Evolutionary conservation across 129 eudicot genomes (phyloP).

Genomic region (Tagetes erecta): DNA sequence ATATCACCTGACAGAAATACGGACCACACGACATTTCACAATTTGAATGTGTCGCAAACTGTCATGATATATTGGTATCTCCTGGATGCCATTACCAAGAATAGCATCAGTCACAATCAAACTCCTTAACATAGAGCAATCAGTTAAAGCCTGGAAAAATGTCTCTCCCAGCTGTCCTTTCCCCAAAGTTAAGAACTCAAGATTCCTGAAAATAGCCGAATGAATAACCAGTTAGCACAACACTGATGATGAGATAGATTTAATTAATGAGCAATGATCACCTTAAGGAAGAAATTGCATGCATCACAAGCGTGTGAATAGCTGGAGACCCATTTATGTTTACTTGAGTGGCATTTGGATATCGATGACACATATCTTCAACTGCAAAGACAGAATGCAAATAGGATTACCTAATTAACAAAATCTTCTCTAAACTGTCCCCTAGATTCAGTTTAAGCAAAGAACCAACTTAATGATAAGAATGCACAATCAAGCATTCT

Average conservation of each 20-base stretch:
- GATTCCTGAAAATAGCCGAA: conserved; percentile 58
- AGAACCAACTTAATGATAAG: neutral
- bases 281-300: conserved; percentile 73
- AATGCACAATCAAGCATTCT: neutral
- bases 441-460: neutral
- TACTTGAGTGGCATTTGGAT: conserved; percentile 81
- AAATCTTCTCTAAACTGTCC: conserved; percentile 1
- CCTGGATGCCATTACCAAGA: conserved; percentile 88
- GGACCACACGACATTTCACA: conserved; percentile 86
- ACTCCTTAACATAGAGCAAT: conserved; percentile 72
- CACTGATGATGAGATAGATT: neutral
- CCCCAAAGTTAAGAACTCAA: conserved; percentile 75
- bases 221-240: conserved; percentile 25
- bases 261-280: conserved; percentile 25
- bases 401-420: conserved; percentile 8
- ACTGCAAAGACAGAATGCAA: conserved; percentile 44
- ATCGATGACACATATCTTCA: conserved; percentile 92
- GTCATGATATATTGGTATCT: conserved; percentile 75
- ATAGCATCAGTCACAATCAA: conserved; percentile 76
- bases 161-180: conserved; percentile 83
- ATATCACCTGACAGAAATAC: conserved; percentile 76
- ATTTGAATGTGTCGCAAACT: conserved; percentile 70
- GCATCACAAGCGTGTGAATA: conserved; percentile 76
- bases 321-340: conserved; percentile 66
- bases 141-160: conserved; percentile 74